A percentile compares a stretch with the other conserved stretches of the same genome.
Evolutionary conservation across 805 yeast genomes (phyloP).

Genomic region (Kluyveromyces lactis): DNA sequence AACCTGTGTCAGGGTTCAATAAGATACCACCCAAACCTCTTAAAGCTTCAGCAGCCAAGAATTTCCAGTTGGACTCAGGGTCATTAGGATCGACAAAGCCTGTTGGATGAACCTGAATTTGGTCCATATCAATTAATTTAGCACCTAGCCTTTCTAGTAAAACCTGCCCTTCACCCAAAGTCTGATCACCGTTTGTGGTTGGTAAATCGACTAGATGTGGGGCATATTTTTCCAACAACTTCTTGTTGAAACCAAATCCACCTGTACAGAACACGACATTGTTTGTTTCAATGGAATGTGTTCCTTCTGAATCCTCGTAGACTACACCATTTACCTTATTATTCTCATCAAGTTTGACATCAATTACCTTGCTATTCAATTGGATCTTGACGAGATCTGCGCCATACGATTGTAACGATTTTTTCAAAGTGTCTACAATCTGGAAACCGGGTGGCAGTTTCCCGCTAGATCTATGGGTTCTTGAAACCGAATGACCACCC

Average conservation of each 20-base stretch:
- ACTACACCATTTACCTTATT: constrained; percentile 35
- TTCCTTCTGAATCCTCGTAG: constrained; percentile 28
- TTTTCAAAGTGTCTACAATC: constrained; percentile 39
- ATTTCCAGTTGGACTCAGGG: constrained; percentile 37
- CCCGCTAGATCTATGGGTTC: constrained; percentile 72
- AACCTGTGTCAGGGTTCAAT: constrained; percentile 36
- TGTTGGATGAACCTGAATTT: constrained; percentile 56
- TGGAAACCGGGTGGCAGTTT: constrained; percentile 54
- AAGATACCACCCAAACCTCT: constrained; percentile 54
- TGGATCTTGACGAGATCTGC: constrained; percentile 29
- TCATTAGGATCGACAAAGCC: constrained; percentile 44
- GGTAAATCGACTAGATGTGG: constrained; percentile 41
- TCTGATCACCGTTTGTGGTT: constrained; percentile 48
- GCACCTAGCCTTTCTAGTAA: constrained; percentile 42
- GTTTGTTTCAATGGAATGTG: constrained; percentile 19
- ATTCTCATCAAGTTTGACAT: constrained; percentile 23
- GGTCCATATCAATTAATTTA: constrained; percentile 46
- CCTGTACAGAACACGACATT: constrained; percentile 50
- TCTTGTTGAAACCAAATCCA: constrained; percentile 40
- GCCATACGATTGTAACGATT: constrained; percentile 26
- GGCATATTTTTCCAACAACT: constrained; percentile 34
- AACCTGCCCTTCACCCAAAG: constrained; percentile 52
- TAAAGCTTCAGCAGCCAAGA: constrained; percentile 51
- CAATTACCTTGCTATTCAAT: constrained; percentile 33
- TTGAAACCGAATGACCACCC: constrained; percentile 74